A percentile compares a stretch with the other conserved stretches of the same genome.
Evolutionary conservation across 1,139 yeast genomes (phyloP).

Genomic region (Blastobotrys indianensis): DNA sequence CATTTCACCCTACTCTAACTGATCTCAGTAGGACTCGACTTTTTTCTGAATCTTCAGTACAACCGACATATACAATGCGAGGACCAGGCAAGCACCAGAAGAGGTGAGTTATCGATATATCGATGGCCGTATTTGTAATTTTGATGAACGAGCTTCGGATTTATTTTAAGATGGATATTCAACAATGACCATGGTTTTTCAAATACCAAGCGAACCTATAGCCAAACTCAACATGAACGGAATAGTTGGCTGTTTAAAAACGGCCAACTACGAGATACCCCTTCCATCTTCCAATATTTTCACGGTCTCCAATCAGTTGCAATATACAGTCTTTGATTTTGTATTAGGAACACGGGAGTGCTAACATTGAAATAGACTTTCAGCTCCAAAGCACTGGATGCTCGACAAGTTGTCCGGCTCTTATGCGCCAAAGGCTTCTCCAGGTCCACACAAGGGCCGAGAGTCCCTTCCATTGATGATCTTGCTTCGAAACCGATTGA

Average conservation of each 20-base stretch:
- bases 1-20: not conserved
- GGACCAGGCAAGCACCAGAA: slow-evolving; percentile 7
- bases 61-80: slow-evolving; percentile 3
- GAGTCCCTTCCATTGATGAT: slow-evolving; percentile 98
- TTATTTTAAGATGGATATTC: not conserved
- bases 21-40: not conserved
- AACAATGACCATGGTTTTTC: not conserved
- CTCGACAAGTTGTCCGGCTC: slow-evolving; percentile 99
- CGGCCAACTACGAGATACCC: not conserved
- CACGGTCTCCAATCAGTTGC: not conserved
- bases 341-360: not conserved
- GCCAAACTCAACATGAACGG: not conserved
- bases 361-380: slow-evolving; percentile 39
- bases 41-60: too few relatives aligned
- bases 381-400: slow-evolving; percentile 99
- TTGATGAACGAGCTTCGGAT: not conserved
- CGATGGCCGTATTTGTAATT: too few relatives aligned
- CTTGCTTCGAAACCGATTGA: slow-evolving; percentile 98
- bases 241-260: not conserved
- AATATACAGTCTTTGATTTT: not conserved
- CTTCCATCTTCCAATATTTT: not conserved
- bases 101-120: slow-evolving; percentile 2
- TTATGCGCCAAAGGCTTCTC: slow-evolving; percentile 99
- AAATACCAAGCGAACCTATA: not conserved
- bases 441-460: slow-evolving; percentile 99